Percentiles rank a stretch among this genome's conserved stretches.
phyloP scores from a whole-genome alignment of 176 grass and related monocot genomes.

The Avena atlantica region DNA sequence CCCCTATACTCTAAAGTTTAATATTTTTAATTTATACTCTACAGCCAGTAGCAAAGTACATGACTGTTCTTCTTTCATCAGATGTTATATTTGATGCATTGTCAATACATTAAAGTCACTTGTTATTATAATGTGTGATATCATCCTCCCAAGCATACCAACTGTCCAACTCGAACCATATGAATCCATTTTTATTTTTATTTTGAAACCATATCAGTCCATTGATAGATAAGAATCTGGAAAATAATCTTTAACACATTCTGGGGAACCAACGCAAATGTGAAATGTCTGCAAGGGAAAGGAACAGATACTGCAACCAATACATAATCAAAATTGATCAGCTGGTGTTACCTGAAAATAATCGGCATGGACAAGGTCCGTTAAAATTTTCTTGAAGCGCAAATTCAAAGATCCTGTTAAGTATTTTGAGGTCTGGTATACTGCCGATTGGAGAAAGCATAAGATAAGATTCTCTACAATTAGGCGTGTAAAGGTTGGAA shows the following conservation, averaged over 20 bases:
- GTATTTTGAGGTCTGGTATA: slow-evolving; percentile 90
- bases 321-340: not conserved
- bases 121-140: slow-evolving; percentile 1
- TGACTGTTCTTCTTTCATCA: not conserved
- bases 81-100: not conserved
- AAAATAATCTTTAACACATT: slow-evolving; percentile 35
- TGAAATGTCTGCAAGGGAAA: slow-evolving; percentile 4
- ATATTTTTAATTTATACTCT: slow-evolving; percentile 8
- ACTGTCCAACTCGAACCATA: not conserved
- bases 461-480: slow-evolving; percentile 88
- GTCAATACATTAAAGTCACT: slow-evolving; percentile 19
- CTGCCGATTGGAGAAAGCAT: slow-evolving; percentile 89
- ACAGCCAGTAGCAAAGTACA: not conserved
- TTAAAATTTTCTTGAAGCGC: slow-evolving; percentile 95
- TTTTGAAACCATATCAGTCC: slow-evolving; percentile 7
- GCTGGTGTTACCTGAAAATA: slow-evolving; percentile 84
- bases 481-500: slow-evolving; percentile 77
- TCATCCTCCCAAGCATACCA: slow-evolving; percentile 20
- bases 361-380: slow-evolving; percentile 86
- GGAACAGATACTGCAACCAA: slow-evolving; percentile 13
- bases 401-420: slow-evolving; percentile 81
- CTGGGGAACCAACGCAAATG: not conserved
- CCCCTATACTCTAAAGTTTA: not conserved
- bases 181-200: slow-evolving; percentile 2
- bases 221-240: slow-evolving; percentile 30